Evolutionary conservation across 2,329 filamentous ascomycete species (phyloP), one percentile per base, ranked within the genome.

Genomic region (Neofusicoccum laricinum): DNA sequence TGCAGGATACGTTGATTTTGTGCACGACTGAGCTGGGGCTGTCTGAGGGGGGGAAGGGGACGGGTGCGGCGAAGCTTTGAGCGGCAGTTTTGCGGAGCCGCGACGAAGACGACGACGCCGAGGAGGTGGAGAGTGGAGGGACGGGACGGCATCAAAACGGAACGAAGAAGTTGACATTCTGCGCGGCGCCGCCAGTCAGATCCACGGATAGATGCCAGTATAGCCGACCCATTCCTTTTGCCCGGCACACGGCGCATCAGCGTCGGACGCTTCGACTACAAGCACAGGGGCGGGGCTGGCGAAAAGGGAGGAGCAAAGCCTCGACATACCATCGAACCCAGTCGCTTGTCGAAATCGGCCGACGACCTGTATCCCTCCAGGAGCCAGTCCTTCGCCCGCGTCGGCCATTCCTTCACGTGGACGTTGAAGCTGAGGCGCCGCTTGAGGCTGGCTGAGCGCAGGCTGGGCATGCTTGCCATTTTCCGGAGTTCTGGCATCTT

Each of bases 1-100:
- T 85, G 72, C 77, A 72, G 64, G 83, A 85, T 75, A 85, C 83
- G 11, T 81, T 78, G 67, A 81, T 85, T 68, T 69, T 85, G 61
- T 84, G 81, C 71, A 85, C 83, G 61, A 84, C 79, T 57, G 83
- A 85, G 76, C 71, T 84, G 65, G 79, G 75, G 15, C 25, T 76
- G 19, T 34, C 45, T 21, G 11, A 55, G 41, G 11, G 15, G 12
- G 25, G 55, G 12, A 11, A 5, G 7, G 21, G 38, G 38, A n/a
- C n/a, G n/a, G n/a, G n/a, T n/a, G n/a, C n/a, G n/a, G 40, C 40
- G 25, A 59, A 59, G 55, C 55, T 59, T 17, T 59, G 55, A 59
- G 5, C 1, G 10, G 21, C 21, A 4, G 25, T 8, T 12, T 25
- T n/a, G 50, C 10, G 38, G 21, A 15, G 19, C 2, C 11, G 50